phyloP scores from a whole-genome alignment of 768 basidiomycete species.

The Amanita inopinata region DNA sequence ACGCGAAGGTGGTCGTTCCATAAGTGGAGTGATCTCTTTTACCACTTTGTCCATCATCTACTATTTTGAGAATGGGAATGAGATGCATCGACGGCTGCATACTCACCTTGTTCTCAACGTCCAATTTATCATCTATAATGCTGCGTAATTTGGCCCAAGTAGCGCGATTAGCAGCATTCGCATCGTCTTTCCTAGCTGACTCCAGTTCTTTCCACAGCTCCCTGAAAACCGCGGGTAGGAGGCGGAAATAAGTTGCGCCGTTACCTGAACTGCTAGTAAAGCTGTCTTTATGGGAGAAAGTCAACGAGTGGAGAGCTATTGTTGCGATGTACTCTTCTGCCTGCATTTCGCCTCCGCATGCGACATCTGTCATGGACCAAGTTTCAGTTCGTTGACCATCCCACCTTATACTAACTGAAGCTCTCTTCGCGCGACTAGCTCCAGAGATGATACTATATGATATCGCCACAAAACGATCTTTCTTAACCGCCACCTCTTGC shows the following conservation, averaged over 20 bases:
- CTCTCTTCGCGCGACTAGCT: slow-evolving; percentile 65
- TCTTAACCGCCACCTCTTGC: slow-evolving; percentile 53
- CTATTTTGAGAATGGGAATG: background rate
- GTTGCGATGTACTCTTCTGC: slow-evolving; percentile 89
- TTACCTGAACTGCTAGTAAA: slow-evolving; percentile 44
- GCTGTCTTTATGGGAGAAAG: slow-evolving; percentile 49
- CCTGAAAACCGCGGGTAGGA: slow-evolving; percentile 74
- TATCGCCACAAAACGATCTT: slow-evolving; percentile 67
- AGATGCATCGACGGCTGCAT: background rate
- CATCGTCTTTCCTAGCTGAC: slow-evolving; percentile 41
- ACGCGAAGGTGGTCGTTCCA: slow-evolving; percentile 3
- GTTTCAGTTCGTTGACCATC: slow-evolving; percentile 44
- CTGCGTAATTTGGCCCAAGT: slow-evolving; percentile 62
- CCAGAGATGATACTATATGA: slow-evolving; percentile 59
- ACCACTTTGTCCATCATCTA: slow-evolving; percentile 2
- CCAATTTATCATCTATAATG: slow-evolving; percentile 58
- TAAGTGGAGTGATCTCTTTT: background rate
- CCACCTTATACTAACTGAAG: slow-evolving; percentile 68
- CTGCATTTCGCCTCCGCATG: slow-evolving; percentile 67
- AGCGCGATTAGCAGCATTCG: slow-evolving; percentile 54
- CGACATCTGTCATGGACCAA: slow-evolving; percentile 80
- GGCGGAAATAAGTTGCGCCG: slow-evolving; percentile 58
- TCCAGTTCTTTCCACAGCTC: slow-evolving; percentile 93
- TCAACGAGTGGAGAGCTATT: slow-evolving; percentile 72
- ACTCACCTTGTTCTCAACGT: slow-evolving; percentile 30